phyloP scores from a whole-genome alignment of 83 land plant genomes.

The Diphasiastrum complanatum region DNA sequence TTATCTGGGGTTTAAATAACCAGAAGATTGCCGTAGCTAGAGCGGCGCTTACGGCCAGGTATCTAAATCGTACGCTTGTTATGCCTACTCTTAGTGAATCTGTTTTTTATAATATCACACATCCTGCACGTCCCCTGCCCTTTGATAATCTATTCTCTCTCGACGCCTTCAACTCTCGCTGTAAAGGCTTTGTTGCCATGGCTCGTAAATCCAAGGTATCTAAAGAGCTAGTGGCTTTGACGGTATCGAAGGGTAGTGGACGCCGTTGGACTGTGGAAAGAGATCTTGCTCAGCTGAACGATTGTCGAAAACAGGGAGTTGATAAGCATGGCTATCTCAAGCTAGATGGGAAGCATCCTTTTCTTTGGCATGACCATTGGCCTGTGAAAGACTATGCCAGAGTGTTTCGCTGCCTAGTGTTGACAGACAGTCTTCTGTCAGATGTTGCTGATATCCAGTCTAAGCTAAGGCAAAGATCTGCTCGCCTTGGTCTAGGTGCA shows the following conservation, averaged over 20 bases:
- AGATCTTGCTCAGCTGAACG: constrained; percentile 57
- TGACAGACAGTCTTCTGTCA: constrained; percentile 41
- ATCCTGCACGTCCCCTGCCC: constrained; percentile 44
- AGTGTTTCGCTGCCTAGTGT: constrained; percentile 53
- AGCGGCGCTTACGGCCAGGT: constrained; percentile 75
- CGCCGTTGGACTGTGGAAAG: constrained; percentile 64
- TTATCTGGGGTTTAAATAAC: constrained; percentile 90
- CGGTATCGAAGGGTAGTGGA: constrained; percentile 69
- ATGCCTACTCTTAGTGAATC: constrained; percentile 82
- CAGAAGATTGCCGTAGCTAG: constrained; percentile 94
- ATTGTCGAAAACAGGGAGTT: constrained; percentile 21
- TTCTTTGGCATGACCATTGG: constrained; percentile 97
- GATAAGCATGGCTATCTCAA: constrained; percentile 34
- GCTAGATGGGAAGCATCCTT: constrained; percentile 76
- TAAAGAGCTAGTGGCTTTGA: constrained; percentile 28
- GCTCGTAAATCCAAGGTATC: constrained; percentile 19
- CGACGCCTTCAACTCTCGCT: constrained; percentile 53
- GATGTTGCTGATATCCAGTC: constrained; percentile 53
- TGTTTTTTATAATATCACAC: constrained; percentile 60
- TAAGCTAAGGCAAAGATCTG: constrained; percentile 30
- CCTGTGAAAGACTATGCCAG: constrained; percentile 69
- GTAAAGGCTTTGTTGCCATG: constrained; percentile 58
- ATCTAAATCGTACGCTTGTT: constrained; percentile 73
- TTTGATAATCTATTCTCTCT: constrained; percentile 74
- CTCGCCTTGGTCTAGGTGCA: not conserved